phyloP scores from a whole-genome alignment of 2,329 filamentous ascomycete genomes.

The Cladosporium oxysporum region DNA sequence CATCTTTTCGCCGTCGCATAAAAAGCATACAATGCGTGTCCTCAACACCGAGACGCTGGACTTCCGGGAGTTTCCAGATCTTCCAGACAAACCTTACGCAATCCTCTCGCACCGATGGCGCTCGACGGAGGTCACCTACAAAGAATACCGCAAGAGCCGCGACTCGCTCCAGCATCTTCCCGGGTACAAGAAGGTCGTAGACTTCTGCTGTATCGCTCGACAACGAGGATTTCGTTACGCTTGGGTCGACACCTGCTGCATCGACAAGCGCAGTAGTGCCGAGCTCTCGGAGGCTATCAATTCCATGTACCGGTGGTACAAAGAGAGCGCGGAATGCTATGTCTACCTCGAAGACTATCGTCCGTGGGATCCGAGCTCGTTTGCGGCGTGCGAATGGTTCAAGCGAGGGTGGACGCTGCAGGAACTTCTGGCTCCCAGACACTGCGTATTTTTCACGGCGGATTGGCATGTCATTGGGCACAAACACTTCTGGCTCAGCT shows the following conservation, averaged over 20 bases:
- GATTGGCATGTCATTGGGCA: conserved; percentile 30
- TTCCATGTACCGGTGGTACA: conserved; percentile 24
- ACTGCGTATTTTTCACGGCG: conserved; percentile 22
- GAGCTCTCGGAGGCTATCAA: conserved; percentile 25
- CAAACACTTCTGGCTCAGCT: conserved; percentile 15
- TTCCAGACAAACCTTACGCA: conserved; percentile 21
- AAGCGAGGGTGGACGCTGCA: conserved; percentile 30
- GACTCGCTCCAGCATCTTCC: not conserved
- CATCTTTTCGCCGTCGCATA: not conserved
- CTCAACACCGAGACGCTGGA: conserved; percentile 26
- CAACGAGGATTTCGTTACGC: not conserved
- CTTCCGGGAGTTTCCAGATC: conserved; percentile 26
- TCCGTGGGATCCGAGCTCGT: not conserved
- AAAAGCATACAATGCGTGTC: conserved; percentile 25
- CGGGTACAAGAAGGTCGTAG: conserved; percentile 20
- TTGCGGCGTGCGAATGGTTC: conserved; percentile 26
- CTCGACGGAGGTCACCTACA: conserved; percentile 25
- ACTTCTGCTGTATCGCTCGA: not conserved
- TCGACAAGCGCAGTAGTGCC: conserved; percentile 24
- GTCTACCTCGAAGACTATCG: conserved; percentile 6
- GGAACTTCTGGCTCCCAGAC: conserved; percentile 27
- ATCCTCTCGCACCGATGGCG: conserved; percentile 33
- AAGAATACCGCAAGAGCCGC: conserved; percentile 22
- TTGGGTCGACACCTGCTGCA: conserved; percentile 25
- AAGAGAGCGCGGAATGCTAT: not conserved